phyloP scores from a whole-genome alignment of 2,329 filamentous ascomycete genomes.

The Colletotrichum plurivorum region DNA sequence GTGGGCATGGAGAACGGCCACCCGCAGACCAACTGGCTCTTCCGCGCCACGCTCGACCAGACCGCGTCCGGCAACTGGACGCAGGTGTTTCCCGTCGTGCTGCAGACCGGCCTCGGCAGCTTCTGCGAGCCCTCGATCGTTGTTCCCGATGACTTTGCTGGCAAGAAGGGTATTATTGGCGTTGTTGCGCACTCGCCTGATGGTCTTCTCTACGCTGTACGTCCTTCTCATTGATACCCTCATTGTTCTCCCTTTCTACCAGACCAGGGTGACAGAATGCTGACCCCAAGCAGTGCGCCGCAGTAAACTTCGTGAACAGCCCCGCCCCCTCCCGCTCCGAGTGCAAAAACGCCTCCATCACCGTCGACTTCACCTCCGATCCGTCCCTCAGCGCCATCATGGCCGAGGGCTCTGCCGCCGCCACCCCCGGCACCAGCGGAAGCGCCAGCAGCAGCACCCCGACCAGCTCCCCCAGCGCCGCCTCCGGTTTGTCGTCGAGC shows the following conservation, averaged over 20 bases:
- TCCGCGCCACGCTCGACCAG: slow-evolving; percentile 69
- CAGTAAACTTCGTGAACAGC: slow-evolving; percentile 68
- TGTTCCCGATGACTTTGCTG: slow-evolving; percentile 63
- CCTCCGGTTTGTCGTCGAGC: not conserved
- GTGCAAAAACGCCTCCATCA: slow-evolving; percentile 53
- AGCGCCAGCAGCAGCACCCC: slow-evolving; percentile 1
- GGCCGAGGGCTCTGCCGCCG: slow-evolving; percentile 18
- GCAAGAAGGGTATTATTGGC: slow-evolving; percentile 68
- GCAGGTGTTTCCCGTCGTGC: slow-evolving; percentile 66
- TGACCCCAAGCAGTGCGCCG: slow-evolving; percentile 61
- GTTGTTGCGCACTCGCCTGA: slow-evolving; percentile 68
- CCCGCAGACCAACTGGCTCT: slow-evolving; percentile 68
- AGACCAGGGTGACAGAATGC: not conserved
- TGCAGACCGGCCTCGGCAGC: slow-evolving; percentile 67
- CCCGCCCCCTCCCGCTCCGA: slow-evolving; percentile 48
- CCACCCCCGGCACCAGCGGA: slow-evolving; percentile 5
- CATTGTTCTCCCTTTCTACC: no score
- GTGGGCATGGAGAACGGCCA: slow-evolving; percentile 65
- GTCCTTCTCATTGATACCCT: slow-evolving; percentile 32
- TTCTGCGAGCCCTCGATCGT: slow-evolving; percentile 67
- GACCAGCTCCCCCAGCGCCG: slow-evolving; percentile 23
- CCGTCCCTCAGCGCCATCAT: slow-evolving; percentile 52
- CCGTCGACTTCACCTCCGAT: slow-evolving; percentile 48
- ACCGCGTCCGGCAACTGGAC: slow-evolving; percentile 66
- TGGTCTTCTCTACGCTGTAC: slow-evolving; percentile 70